These are phyloP conservation scores for Diutina scorzettiae DNA, from an alignment of 1,139 yeast species.

Conservation along the genomic window DNA sequence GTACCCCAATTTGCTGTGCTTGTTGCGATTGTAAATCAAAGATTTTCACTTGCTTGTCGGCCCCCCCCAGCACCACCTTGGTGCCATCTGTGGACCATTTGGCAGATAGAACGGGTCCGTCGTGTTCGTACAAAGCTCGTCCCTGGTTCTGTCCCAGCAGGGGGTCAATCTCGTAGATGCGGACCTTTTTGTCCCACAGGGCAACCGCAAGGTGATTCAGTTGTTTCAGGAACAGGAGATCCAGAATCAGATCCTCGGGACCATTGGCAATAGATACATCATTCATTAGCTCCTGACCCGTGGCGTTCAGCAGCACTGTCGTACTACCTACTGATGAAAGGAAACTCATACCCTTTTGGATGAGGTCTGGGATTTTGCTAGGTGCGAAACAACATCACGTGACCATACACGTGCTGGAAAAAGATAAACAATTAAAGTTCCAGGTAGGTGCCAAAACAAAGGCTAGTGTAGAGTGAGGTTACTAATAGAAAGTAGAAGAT, in stretches of 20 bases:
- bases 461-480: too few species aligned
- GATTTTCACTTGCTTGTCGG: conserved; percentile 78
- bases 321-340: neutral
- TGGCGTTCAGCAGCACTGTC: neutral
- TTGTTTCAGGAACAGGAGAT: conserved; percentile 82
- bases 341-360: neutral
- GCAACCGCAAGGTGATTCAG: conserved; percentile 73
- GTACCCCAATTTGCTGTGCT: conserved; percentile 73
- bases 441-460: too few species aligned
- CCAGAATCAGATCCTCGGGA: conserved; percentile 89
- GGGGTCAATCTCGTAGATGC: conserved; percentile 77
- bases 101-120: conserved; percentile 74
- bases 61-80: conserved; percentile 82
- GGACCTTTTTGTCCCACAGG: conserved; percentile 92
- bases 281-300: conserved; percentile 16
- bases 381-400: too few species aligned
- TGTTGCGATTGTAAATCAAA: conserved; percentile 81
- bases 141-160: conserved; percentile 67
- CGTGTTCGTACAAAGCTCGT: conserved; percentile 81
- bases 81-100: conserved; percentile 84
- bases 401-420: too few species aligned
- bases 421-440: too few species aligned
- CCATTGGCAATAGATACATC: conserved; percentile 73
- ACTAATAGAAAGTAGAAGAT: too few species aligned
- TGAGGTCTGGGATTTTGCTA: too few species aligned